A percentile compares a stretch with the other conserved stretches of the same genome.
Conservation (phyloP, 2,329 filamentous ascomycete species). For the Aspergillus latus region DNA sequence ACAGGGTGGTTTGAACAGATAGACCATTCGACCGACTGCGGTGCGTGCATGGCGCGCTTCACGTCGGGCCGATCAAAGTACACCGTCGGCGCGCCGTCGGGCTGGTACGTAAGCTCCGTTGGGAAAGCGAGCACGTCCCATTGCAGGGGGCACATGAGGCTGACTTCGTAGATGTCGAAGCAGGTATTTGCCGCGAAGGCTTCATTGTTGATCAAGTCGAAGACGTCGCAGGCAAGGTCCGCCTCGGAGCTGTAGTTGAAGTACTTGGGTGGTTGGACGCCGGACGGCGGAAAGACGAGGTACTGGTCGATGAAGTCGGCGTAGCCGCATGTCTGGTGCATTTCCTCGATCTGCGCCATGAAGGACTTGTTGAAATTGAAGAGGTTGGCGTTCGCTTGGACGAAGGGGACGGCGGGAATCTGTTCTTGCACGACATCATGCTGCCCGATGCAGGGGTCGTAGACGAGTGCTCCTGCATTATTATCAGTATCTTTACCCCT, state of each 20-base stretch:
- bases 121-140: conserved; percentile 71
- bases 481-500: background rate
- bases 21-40: conserved; percentile 36
- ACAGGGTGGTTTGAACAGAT: conserved; percentile 43
- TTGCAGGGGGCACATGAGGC: conserved; percentile 67
- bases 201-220: conserved; percentile 56
- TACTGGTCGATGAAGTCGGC: conserved; percentile 48
- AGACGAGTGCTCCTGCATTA: conserved; percentile 58
- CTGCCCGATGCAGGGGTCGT: conserved; percentile 63
- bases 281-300: conserved; percentile 53
- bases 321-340: conserved; percentile 50
- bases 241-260: conserved; percentile 37
- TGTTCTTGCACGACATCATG: conserved; percentile 34
- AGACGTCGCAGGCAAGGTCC: conserved; percentile 57
- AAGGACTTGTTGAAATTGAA: conserved; percentile 49
- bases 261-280: conserved; percentile 58
- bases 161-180: conserved; percentile 74
- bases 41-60: conserved; percentile 66
- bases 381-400: conserved; percentile 44
- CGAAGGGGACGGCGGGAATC: conserved; percentile 44
- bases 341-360: conserved; percentile 39
- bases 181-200: conserved; percentile 67
- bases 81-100: conserved; percentile 56
- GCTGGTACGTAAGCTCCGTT: conserved; percentile 53
- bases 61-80: conserved; percentile 73